Evolutionary conservation across 257 asterid genomes (phyloP).

Genomic region (Primulina eburnea): DNA sequence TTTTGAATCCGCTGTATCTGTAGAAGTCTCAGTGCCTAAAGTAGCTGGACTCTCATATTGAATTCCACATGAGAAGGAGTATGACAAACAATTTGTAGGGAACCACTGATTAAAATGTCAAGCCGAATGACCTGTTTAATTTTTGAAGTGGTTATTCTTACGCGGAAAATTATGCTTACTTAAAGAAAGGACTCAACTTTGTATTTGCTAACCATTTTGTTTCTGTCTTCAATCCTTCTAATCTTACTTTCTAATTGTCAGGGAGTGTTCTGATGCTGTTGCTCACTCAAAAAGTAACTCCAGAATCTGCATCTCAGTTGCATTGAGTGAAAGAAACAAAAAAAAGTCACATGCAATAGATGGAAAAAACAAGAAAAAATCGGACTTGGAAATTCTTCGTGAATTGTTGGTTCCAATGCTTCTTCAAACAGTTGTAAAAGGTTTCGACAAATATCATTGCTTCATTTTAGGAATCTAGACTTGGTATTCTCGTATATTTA

Average conservation of each 20-base stretch:
- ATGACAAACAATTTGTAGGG: slow-evolving; percentile 1
- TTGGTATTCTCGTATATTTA: slow-evolving; percentile 8
- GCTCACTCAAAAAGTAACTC: slow-evolving; percentile 25
- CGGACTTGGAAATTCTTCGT: slow-evolving; percentile 48
- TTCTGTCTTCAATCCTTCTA: slow-evolving; percentile 23
- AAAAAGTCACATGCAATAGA: slow-evolving; percentile 30
- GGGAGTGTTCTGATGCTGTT: slow-evolving; percentile 56
- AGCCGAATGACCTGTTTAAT: slow-evolving; percentile 8
- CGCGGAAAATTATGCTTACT: slow-evolving; percentile 7
- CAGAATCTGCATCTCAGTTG: slow-evolving; percentile 56
- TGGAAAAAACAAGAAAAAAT: slow-evolving; percentile 16
- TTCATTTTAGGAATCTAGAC: slow-evolving; percentile 1
- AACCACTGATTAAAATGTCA: slow-evolving; percentile 9
- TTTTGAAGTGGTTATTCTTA: slow-evolving; percentile 1
- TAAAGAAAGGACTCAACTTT: not conserved
- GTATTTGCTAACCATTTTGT: not conserved
- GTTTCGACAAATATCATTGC: slow-evolving; percentile 34
- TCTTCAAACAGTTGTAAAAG: slow-evolving; percentile 76
- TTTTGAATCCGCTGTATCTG: not conserved
- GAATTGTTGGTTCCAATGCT: slow-evolving; percentile 66
- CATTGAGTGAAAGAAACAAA: slow-evolving; percentile 36
- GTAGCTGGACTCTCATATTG: slow-evolving; percentile 3
- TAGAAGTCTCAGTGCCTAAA: not conserved
- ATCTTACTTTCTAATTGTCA: slow-evolving; percentile 37
- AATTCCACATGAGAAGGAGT: not conserved